Evolutionary conservation across 148 eudicot genomes (phyloP), one percentile per base, ranked within the genome.

Genomic region (Spergularia marina): DNA sequence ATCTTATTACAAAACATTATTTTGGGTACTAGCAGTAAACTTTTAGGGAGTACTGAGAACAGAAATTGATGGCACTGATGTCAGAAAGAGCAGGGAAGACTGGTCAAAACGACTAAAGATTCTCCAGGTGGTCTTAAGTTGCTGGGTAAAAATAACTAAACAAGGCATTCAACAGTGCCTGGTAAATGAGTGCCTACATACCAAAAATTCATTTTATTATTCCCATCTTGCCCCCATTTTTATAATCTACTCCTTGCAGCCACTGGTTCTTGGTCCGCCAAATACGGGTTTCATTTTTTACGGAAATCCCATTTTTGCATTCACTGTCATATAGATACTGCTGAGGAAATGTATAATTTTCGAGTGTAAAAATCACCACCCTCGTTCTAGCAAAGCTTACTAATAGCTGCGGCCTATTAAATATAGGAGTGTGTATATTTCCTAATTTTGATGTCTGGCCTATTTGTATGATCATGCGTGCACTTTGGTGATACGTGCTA

Each of bases 31-130:
- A 23, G 10, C 21, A 69, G 10, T 44, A 44, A 56, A 1, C 0
- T 56, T 7, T 1, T 15, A n/a, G 60, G 18, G 60, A 12, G 18
- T 14, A 56, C 5, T 18, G 11, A 59, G 5, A 17, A 55, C 53
- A n/a, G 13, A 56, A 47, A 52, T 62, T 70, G 57, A 65, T 65
- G 81, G 67, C 77, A 72, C 73, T 72, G 72, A 65, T 17, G 53
- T 65, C 56, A 51, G 70, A 60, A 68, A 68, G 36, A 58, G n/a
- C 53, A 73, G 69, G 2, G 73, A 70, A 69, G 82, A 79, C 75
- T 70, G 69, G 78, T 79, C 82, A 74, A 30, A 79, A 79, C 49
- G 53, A 66, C 30, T 70, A 44, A 74, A 74, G 82, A 68, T 68
- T 74, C 82, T 40, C 65, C 74, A 79, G 73, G 59, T 44, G 70